Conservation (phyloP, 768 basidiomycete species). For the Nidula microcarpa region DNA sequence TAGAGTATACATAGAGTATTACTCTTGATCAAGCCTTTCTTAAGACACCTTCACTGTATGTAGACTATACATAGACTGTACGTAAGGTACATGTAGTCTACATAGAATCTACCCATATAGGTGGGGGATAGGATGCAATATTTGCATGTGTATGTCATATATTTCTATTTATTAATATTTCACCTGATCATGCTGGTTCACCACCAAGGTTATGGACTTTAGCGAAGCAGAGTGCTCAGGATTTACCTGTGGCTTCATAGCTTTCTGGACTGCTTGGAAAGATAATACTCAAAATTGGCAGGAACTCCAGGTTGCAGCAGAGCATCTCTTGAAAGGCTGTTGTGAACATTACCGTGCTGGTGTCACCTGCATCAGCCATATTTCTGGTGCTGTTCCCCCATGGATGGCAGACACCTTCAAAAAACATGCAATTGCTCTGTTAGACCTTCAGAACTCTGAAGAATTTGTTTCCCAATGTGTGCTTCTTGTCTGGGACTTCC, state of each 20-base stretch:
- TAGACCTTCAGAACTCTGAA: slow-evolving; percentile 5
- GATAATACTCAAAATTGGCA: slow-evolving; percentile 4
- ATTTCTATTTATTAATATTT: not conserved
- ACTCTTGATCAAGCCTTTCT: too few relatives aligned
- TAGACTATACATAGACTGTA: too few relatives aligned
- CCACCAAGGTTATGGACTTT: slow-evolving; percentile 28
- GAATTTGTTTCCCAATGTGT: slow-evolving; percentile 5
- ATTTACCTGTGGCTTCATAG: slow-evolving; percentile 22
- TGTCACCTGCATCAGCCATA: slow-evolving; percentile 19
- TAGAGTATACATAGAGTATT: too few relatives aligned
- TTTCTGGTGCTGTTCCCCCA: slow-evolving; percentile 15
- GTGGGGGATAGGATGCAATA: too few relatives aligned
- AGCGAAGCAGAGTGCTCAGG: slow-evolving; percentile 27
- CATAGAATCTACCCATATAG: too few relatives aligned
- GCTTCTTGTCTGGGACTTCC: slow-evolving; percentile 14
- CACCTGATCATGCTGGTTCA: not conserved
- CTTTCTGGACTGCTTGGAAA: slow-evolving; percentile 11
- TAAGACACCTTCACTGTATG: too few relatives aligned
- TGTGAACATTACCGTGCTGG: slow-evolving; percentile 23
- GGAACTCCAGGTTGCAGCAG: slow-evolving; percentile 8
- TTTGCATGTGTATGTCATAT: slow-evolving; percentile 11
- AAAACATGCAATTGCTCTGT: slow-evolving; percentile 6
- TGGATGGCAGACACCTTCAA: slow-evolving; percentile 11
- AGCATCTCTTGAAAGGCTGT: slow-evolving; percentile 21
- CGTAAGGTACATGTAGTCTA: too few relatives aligned